phyloP scores from a whole-genome alignment of 2,329 filamentous ascomycete genomes.

The Fusarium camptoceras region DNA sequence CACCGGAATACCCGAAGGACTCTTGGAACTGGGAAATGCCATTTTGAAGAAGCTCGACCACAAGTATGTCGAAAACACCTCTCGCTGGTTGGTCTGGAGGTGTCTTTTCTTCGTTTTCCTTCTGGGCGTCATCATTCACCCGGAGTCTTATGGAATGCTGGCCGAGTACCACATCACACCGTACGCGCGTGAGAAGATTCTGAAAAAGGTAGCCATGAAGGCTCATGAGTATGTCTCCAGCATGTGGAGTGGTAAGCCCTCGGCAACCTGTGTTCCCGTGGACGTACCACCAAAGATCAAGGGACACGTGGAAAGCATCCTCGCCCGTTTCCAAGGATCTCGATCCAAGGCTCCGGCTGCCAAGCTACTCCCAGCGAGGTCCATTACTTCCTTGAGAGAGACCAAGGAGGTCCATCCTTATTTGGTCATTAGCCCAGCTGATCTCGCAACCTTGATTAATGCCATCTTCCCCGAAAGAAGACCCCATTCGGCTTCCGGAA shows the following conservation, averaged over 20 bases:
- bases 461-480: constrained; percentile 83
- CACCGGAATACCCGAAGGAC: constrained; percentile 86
- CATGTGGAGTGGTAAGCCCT: constrained; percentile 76
- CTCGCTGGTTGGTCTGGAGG: constrained; percentile 86
- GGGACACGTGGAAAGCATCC: constrained; percentile 77
- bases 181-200: constrained; percentile 84
- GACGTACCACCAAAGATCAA: constrained; percentile 71
- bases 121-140: constrained; percentile 84
- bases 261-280: constrained; percentile 61
- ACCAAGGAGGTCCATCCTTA: constrained; percentile 84
- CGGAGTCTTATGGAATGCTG: constrained; percentile 84
- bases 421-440: constrained; percentile 81
- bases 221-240: constrained; percentile 84
- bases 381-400: constrained; percentile 77
- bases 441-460: constrained; percentile 83
- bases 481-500: constrained; percentile 72
- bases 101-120: constrained; percentile 94
- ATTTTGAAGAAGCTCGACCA: constrained; percentile 82
- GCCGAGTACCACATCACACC: constrained; percentile 93
- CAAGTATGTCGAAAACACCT: constrained; percentile 78
- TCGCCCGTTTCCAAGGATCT: constrained; percentile 70
- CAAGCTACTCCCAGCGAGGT: constrained; percentile 76
- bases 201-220: constrained; percentile 82
- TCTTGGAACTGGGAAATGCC: constrained; percentile 85
- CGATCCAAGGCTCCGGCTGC: constrained; percentile 62